Percentiles rank a stretch among this genome's conserved stretches.
phyloP scores from a whole-genome alignment of 345 rosid species.

The Citropsis articulata region DNA sequence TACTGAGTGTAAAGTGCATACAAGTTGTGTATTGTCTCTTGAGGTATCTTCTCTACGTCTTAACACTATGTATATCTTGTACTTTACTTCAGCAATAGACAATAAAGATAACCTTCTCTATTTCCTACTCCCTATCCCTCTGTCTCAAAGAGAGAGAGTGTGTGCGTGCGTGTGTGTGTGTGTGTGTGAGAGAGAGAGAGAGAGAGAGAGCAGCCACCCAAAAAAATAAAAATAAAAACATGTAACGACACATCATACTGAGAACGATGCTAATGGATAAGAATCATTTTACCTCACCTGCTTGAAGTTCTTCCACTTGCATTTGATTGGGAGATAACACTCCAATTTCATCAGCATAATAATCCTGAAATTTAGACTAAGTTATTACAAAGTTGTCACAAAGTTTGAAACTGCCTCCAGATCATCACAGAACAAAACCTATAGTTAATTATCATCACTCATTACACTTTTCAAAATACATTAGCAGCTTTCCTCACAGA shows the following conservation, averaged over 20 bases:
- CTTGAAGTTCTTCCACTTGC: conserved; percentile 83
- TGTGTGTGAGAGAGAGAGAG: background rate
- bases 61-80: background rate
- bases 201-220: background rate
- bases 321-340: conserved; percentile 92
- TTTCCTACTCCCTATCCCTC: background rate
- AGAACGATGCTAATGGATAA: background rate
- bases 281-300: conserved; percentile 82
- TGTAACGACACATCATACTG: background rate
- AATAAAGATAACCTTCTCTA: background rate
- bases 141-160: background rate
- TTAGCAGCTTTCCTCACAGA: background rate
- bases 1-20: background rate
- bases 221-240: background rate
- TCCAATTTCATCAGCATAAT: conserved; percentile 90
- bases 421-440: background rate
- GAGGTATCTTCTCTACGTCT: background rate
- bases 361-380: conserved; percentile 55
- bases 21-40: background rate
- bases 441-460: background rate
- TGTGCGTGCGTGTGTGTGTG: too few species aligned
- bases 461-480: background rate
- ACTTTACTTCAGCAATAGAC: background rate
- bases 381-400: background rate
- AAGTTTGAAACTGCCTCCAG: background rate